Base-by-base conservation (phyloP, 352 stramenopile genomes). In the Phytophthora pseudosyringae region DNA sequence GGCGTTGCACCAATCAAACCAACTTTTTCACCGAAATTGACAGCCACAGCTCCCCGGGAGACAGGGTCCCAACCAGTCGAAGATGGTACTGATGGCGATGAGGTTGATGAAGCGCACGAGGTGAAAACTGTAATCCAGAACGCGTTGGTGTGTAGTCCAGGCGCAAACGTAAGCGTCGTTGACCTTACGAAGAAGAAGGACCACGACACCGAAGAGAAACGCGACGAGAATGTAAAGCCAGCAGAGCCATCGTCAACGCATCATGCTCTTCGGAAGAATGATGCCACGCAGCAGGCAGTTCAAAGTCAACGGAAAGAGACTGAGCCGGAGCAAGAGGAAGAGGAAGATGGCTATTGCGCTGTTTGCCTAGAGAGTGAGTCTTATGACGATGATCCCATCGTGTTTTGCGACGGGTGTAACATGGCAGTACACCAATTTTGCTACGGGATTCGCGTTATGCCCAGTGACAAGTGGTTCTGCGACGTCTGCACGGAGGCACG, bases 371-470 rank as follows among this genome's bases (percentile, higher is more conserved):
- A 95, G 35, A 74, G 76, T 32, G 86, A 97, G 50, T 91, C 83
- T 4, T 91, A 83, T 50, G 89, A 95, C n/a, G 84, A 94, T 38
- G 92, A 98, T 55, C 81, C 80, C 39, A 97, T 98, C 48, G 76
- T 98, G 3, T 96, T 95, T 64, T 98, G 91, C 48, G 91, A 96
- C 46, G 88, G 88, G 5, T 98, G 91, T 50, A 76, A 97, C 59
- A 71, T 94, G 16, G 75, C 81, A 4, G 87, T 97, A 3, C 91
- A 98, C 69, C 90, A 98, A 65, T 89, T 88, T 56, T 98, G 91
- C 72, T 98, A 97, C 49, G 89, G 87, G 4, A 80, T 98, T 9
- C 66, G 66, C 6, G 15, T 51, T 3, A 51, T 97, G 11, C 88
- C 89, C 2, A 76, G 55, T 50, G 88, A 78, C 5, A 86, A 93